Conservation (phyloP, 345 rosid species). For the Turritis glabra region DNA sequence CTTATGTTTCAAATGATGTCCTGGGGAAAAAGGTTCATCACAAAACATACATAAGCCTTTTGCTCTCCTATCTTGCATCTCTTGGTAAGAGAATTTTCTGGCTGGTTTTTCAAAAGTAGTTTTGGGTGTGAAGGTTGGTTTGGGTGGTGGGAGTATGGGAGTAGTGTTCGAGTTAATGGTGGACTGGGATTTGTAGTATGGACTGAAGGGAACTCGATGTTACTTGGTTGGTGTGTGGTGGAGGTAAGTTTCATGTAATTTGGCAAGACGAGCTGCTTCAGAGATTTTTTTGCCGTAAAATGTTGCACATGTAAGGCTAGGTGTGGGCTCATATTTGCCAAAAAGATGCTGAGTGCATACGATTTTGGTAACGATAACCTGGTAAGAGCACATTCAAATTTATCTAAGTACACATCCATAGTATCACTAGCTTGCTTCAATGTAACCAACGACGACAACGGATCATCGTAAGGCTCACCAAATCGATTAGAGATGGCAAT, state of each 20-base stretch:
- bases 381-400: not conserved
- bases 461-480: too few species aligned
- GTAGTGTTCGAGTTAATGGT: too few species aligned
- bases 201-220: not conserved
- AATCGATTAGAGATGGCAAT: too few species aligned
- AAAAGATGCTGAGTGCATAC: not conserved
- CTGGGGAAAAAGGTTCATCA: not conserved
- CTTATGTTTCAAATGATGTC: not conserved
- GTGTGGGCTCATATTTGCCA: not conserved
- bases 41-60: not conserved
- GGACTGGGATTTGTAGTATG: not conserved
- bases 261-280: not conserved
- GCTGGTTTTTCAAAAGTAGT: not conserved
- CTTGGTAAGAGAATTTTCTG: not conserved
- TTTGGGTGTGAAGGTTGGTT: not conserved
- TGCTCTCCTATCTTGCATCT: not conserved
- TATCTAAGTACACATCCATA: not conserved
- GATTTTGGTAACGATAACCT: not conserved
- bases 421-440: too few species aligned
- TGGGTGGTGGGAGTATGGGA: not conserved
- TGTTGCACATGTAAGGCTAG: not conserved
- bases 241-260: not conserved
- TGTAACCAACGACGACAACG: too few species aligned
- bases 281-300: not conserved
- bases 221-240: not conserved